These are phyloP conservation scores for Aphanomyces astaci DNA, from an alignment of 352 stramenopile genomes.

Conservation along the genomic window DNA sequence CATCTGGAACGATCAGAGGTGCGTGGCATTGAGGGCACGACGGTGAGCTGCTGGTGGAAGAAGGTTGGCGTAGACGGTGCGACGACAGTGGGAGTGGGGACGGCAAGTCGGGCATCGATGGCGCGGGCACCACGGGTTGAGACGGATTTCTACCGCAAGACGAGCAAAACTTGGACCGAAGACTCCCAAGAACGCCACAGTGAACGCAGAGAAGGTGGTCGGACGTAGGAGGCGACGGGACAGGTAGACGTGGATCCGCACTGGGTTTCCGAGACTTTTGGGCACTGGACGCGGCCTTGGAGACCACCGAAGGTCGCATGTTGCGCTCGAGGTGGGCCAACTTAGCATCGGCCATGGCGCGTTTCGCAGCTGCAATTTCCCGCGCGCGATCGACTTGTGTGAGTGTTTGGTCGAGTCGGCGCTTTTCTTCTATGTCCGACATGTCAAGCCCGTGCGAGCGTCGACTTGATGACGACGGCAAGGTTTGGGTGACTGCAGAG, in stretches of 20 bases:
- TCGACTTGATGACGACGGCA: background rate
- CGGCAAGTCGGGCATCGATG: background rate
- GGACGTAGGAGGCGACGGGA: background rate
- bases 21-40: background rate
- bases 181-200: background rate
- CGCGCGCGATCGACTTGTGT: background rate
- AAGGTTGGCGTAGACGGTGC: background rate
- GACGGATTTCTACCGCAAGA: background rate
- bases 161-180: background rate
- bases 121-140: background rate
- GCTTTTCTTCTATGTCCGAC: background rate
- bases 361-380: slow-evolving; percentile 14
- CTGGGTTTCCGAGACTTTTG: background rate
- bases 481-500: background rate
- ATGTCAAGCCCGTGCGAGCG: background rate
- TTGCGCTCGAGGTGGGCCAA: background rate
- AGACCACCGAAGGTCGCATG: background rate
- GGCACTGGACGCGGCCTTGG: background rate
- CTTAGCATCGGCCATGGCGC: slow-evolving; percentile 7
- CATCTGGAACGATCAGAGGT: background rate
- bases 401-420: slow-evolving; percentile 1
- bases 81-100: background rate
- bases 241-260: background rate
- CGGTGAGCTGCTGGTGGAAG: no score
- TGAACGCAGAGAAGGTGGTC: background rate